Conservation (phyloP, 2,329 filamentous ascomycete genomes). For the Trichoderma afroharzianum region DNA sequence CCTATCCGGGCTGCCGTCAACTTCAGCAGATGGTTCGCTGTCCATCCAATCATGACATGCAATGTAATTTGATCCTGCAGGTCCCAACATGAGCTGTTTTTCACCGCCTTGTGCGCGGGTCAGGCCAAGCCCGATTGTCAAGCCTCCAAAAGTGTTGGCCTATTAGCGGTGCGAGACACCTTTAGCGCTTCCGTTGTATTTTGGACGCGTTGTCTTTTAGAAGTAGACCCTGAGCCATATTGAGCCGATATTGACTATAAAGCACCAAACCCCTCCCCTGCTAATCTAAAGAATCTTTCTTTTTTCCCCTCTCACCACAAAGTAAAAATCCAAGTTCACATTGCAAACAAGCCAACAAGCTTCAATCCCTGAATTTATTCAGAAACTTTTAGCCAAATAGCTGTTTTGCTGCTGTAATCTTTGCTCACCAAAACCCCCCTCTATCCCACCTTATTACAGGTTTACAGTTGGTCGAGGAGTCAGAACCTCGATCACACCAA, state of each 20-base stretch:
- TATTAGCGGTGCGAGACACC: neutral
- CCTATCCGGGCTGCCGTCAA: neutral
- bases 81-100: neutral
- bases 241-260: constrained; percentile 1
- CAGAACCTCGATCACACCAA: constrained; percentile 51
- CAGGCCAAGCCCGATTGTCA: constrained; percentile 4
- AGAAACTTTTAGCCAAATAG: neutral
- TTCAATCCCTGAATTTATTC: neutral
- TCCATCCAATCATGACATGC: neutral
- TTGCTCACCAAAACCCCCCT: neutral
- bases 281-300: neutral
- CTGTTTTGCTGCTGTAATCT: neutral
- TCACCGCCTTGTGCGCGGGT: constrained; percentile 11
- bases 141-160: neutral
- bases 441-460: constrained; percentile 9
- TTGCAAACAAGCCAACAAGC: neutral
- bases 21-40: neutral
- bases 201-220: neutral
- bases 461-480: constrained; percentile 46
- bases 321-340: neutral
- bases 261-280: neutral
- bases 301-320: neutral
- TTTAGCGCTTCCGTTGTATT: neutral
- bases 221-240: neutral
- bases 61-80: constrained; percentile 1